These are phyloP conservation scores for Haematococcus lacustris DNA, from an alignment of 139 green algal genomes.

Conservation along the genomic window DNA sequence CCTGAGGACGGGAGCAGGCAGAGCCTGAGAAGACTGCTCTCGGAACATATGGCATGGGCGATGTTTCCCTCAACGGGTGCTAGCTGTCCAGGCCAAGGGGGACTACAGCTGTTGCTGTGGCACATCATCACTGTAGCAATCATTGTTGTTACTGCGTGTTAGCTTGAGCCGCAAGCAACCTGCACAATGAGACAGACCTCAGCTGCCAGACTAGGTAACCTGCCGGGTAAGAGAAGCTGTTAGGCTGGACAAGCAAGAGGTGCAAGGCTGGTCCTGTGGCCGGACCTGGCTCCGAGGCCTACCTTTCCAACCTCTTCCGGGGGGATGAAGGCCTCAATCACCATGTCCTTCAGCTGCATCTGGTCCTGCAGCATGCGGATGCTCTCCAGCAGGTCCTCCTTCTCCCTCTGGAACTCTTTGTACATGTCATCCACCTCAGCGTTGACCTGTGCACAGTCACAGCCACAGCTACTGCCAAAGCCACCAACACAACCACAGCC, in stretches of 20 bases:
- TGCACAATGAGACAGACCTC: no score
- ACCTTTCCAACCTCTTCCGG: conserved; percentile 64
- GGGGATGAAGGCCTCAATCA: conserved; percentile 76
- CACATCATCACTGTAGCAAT: no score
- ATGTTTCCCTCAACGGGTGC: not conserved
- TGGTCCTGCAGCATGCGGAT: conserved; percentile 66
- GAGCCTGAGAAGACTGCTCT: not conserved
- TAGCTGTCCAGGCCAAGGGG: no score
- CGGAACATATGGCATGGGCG: not conserved
- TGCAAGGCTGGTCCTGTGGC: no score
- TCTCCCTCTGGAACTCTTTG: conserved; percentile 60
- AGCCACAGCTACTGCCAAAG: not conserved
- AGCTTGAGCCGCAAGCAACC: no score
- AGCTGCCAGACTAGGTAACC: no score
- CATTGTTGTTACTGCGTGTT: no score
- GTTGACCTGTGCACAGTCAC: conserved; percentile 22
- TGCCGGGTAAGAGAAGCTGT: no score
- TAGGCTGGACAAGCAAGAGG: no score
- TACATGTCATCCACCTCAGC: conserved; percentile 54
- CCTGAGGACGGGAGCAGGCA: conserved; percentile 16
- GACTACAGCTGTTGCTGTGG: no score
- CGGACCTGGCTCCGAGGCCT: conserved; percentile 12
- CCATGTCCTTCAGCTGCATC: conserved; percentile 67
- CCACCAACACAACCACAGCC: not conserved
- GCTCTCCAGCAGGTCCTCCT: conserved; percentile 60